Conservation (phyloP, 1,139 yeast genomes). For the Kodamaea suecica region DNA sequence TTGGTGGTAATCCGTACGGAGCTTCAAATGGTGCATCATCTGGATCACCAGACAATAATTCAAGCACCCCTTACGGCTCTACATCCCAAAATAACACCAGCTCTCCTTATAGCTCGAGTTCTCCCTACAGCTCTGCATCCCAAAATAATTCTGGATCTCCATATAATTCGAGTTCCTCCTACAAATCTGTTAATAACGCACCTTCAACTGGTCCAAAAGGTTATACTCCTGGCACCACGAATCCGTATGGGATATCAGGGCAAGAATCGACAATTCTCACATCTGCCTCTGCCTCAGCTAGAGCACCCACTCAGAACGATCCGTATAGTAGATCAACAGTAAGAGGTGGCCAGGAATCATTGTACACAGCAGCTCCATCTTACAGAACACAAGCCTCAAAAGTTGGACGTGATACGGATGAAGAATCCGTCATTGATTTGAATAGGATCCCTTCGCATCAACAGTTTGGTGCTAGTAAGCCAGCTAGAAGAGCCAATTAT, state of each 20-base stretch:
- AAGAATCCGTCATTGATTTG: constrained; percentile 37
- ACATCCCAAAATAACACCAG: not conserved
- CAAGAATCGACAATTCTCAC: not conserved
- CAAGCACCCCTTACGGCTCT: too few species aligned
- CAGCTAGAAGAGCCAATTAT: constrained; percentile 22
- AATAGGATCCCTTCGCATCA: constrained; percentile 41
- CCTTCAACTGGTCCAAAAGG: constrained; percentile 2
- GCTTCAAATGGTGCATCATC: not conserved
- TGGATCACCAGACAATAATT: too few species aligned
- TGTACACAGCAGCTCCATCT: constrained; percentile 4
- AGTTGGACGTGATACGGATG: constrained; percentile 21
- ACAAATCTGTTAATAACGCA: not conserved
- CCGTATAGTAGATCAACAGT: constrained; percentile 8
- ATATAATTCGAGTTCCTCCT: not conserved
- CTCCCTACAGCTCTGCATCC: too few species aligned
- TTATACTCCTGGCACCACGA: not conserved
- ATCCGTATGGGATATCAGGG: constrained; percentile 1
- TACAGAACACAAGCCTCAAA: constrained; percentile 2
- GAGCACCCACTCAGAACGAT: constrained; percentile 4
- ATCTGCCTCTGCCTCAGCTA: constrained; percentile 1
- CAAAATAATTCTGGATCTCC: not conserved
- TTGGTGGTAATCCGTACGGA: constrained; percentile 6
- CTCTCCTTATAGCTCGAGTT: not conserved
- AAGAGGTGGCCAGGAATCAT: constrained; percentile 4
- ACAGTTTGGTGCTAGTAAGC: constrained; percentile 26